Conservation (phyloP, 371 early-diverging fungal genomes). For the Mortierella sp. region DNA sequence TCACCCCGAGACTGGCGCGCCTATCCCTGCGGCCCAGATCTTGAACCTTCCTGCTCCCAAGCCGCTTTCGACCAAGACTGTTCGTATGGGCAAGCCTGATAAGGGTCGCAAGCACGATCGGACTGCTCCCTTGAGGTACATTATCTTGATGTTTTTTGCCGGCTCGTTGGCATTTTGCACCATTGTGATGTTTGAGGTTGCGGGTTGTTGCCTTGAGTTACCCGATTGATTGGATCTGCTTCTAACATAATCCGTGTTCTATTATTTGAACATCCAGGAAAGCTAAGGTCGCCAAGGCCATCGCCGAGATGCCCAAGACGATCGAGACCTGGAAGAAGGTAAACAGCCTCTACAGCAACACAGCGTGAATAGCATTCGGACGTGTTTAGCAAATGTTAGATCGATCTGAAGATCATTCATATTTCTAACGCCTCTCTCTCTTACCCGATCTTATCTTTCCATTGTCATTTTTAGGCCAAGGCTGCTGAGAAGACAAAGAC, state of each 20-base stretch:
- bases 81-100: constrained; percentile 56
- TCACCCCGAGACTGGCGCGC: constrained; percentile 47
- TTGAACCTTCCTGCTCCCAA: constrained; percentile 50
- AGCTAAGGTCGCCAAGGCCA: constrained; percentile 53
- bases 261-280: constrained; percentile 15
- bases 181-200: background rate
- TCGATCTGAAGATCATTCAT: background rate
- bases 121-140: constrained; percentile 48
- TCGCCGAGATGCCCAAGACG: constrained; percentile 57
- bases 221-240: background rate
- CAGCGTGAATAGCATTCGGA: background rate
- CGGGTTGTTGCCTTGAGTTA: background rate
- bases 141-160: background rate
- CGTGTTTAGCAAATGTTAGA: background rate
- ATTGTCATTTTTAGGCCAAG: constrained; percentile 35
- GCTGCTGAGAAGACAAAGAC: constrained; percentile 49
- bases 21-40: constrained; percentile 32
- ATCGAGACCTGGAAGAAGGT: constrained; percentile 58
- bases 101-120: constrained; percentile 57
- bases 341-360: background rate
- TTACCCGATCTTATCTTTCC: background rate
- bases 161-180: background rate
- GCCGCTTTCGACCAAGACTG: constrained; percentile 48
- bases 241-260: background rate
- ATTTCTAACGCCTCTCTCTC: background rate